Evolutionary conservation across 345 rosid species (phyloP).

Genomic region (Nephelium lappaceum): DNA sequence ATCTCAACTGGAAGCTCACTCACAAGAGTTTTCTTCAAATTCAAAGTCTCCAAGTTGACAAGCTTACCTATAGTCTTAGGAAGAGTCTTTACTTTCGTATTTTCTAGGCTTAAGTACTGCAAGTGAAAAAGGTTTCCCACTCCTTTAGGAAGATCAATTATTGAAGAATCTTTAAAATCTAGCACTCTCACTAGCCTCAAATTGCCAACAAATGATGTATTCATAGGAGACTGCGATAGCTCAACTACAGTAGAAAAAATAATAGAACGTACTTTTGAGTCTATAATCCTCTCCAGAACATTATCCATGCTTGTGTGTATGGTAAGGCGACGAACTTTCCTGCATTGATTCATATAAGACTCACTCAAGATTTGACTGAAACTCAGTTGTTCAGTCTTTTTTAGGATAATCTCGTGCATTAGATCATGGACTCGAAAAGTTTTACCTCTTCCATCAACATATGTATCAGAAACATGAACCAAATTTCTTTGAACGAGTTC

Average conservation of each 20-base stretch:
- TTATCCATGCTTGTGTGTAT: background rate
- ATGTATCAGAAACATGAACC: background rate
- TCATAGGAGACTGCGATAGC: no score
- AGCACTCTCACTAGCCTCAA: slow-evolving; percentile 20
- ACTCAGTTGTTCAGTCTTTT: background rate
- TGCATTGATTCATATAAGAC: background rate
- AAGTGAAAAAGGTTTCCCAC: slow-evolving; percentile 9
- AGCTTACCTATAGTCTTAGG: no score
- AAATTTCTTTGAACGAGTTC: slow-evolving; percentile 22
- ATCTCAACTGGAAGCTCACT: no score
- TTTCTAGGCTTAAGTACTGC: slow-evolving; percentile 21
- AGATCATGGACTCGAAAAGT: slow-evolving; percentile 11
- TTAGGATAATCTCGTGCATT: slow-evolving; percentile 13
- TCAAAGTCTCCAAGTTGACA: no score
- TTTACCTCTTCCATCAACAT: background rate
- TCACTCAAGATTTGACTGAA: background rate
- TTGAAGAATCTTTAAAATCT: no score
- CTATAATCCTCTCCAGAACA: background rate
- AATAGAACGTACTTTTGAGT: slow-evolving; percentile 19
- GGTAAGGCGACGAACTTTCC: slow-evolving; percentile 5
- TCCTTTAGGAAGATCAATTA: no score
- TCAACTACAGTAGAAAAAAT: background rate
- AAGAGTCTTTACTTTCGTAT: no score
- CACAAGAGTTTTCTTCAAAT: no score
- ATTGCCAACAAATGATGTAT: background rate